phyloP scores from a whole-genome alignment of 345 rosid species.

The Mallotus nudiflorus region DNA sequence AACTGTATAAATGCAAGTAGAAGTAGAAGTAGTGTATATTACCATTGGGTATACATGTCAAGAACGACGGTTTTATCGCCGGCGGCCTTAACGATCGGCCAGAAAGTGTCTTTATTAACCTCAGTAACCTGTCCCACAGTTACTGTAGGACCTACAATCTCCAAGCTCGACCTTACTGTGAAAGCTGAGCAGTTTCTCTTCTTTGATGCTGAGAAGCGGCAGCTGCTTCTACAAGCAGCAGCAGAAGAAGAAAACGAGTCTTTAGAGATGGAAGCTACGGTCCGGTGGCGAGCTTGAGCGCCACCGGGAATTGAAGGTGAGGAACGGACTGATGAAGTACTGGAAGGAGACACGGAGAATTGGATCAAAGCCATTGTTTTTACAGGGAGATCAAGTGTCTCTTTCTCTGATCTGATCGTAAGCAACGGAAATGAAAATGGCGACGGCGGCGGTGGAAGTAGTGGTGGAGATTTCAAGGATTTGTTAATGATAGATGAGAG shows the following conservation, averaged over 20 bases:
- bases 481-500: neutral
- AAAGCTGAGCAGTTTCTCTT: slow-evolving; percentile 11
- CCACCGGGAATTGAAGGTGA: slow-evolving; percentile 25
- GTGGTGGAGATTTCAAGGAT: neutral
- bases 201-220: neutral
- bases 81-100: slow-evolving; percentile 90
- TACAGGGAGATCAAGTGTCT: too few relatives aligned
- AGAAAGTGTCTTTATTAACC: slow-evolving; percentile 81
- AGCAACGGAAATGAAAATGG: too few relatives aligned
- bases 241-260: neutral
- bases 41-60: slow-evolving; percentile 98
- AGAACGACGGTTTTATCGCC: slow-evolving; percentile 80
- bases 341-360: slow-evolving; percentile 13
- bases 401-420: too few relatives aligned
- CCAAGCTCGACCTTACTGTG: slow-evolving; percentile 63
- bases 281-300: slow-evolving; percentile 20
- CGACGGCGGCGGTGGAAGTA: too few relatives aligned
- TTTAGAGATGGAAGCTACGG: slow-evolving; percentile 14
- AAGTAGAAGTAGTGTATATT: too few relatives aligned
- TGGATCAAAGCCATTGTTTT: slow-evolving; percentile 27
- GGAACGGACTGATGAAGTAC: slow-evolving; percentile 31
- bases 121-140: slow-evolving; percentile 80
- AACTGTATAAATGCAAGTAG: too few relatives aligned
- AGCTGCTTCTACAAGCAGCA: slow-evolving; percentile 7
- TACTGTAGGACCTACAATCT: slow-evolving; percentile 47